These are phyloP conservation scores for Pseudogymnoascus sp. DNA, from an alignment of 2,329 filamentous ascomycete genomes.

Conservation along the genomic window DNA sequence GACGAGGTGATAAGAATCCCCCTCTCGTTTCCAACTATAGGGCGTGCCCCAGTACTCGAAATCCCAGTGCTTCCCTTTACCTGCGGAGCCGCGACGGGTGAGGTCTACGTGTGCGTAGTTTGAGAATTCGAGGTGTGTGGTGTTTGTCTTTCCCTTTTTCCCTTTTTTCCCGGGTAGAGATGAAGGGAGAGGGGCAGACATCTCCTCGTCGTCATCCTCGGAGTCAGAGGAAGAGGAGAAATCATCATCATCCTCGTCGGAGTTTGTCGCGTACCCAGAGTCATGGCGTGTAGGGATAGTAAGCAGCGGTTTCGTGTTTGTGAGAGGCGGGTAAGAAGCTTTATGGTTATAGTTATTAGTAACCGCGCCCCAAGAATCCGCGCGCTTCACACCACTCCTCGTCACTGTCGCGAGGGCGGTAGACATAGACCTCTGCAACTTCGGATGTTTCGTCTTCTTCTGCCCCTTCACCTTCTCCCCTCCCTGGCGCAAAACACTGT, in stretches of 20 bases:
- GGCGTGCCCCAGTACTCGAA: slow-evolving; percentile 89
- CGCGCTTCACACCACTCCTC: slow-evolving; percentile 23
- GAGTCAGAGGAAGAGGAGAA: slow-evolving; percentile 11
- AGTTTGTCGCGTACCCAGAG: slow-evolving; percentile 47
- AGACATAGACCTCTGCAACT: slow-evolving; percentile 50
- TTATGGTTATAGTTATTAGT: no score
- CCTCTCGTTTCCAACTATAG: slow-evolving; percentile 75
- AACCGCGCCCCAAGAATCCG: background rate
- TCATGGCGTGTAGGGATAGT: slow-evolving; percentile 38
- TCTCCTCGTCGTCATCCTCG: background rate
- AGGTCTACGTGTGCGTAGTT: slow-evolving; percentile 94
- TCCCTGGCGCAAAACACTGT: slow-evolving; percentile 28
- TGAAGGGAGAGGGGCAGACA: slow-evolving; percentile 13
- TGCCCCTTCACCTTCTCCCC: slow-evolving; percentile 12
- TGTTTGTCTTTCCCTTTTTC: slow-evolving; percentile 55
- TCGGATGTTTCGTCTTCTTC: slow-evolving; percentile 35
- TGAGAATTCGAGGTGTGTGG: slow-evolving; percentile 85
- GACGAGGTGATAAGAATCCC: slow-evolving; percentile 72
- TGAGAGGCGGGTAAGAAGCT: background rate
- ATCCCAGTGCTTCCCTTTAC: slow-evolving; percentile 68
- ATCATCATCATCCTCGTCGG: slow-evolving; percentile 24
- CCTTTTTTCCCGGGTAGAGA: slow-evolving; percentile 25
- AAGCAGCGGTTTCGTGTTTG: background rate
- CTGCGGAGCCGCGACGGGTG: slow-evolving; percentile 53
- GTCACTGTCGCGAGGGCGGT: slow-evolving; percentile 37